Evolutionary conservation across 768 basidiomycete genomes (phyloP), one percentile per base, ranked within the genome.

Genomic region (Melanogaster broomeanus): DNA sequence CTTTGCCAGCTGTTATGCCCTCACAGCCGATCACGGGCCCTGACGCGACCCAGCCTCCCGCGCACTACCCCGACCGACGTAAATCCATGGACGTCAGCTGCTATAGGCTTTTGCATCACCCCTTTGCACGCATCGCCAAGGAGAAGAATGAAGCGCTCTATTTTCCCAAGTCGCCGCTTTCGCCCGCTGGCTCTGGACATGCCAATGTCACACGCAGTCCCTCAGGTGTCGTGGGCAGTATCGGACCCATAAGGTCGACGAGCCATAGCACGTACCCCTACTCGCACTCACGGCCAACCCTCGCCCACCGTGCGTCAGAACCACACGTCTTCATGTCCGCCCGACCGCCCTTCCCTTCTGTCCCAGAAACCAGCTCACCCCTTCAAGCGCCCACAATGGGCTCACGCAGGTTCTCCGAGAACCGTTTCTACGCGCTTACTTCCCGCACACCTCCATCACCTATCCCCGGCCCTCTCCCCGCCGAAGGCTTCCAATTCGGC

Each of bases 401-500:
- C 11, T 21, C 61, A 13, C 67, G 69, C 24, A 60, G 69, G 48
- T 55, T 57, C 31, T 66, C 81, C 40, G 82, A 83, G 53, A 77
- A 78, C 52, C 72, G 71, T 13, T 64, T 80, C 6, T 82, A 76
- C 57, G 67, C 79, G 6, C 62, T 81, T 49, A 71, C 77, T 25
- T 72, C 79, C 7, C 78, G 84, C 33, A 60, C 73, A 65, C 76
- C 40, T 74, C 73, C 51, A 66, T 82, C 53, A 69, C 82, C 68
- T 2, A 71, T 71, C 45, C 68, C 68, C 9, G 84, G 84, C 3
- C 84, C 84, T 5, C 72, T 86, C 16, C 84, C 84, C 2, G 74
- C 76, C 5, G 82, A 82, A 35, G 78, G 77, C 49, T 86, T 82
- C 71, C 81, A 81, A 41, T 87, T 87, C 56, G 84, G 84, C 51